Conservation (phyloP, 345 rosid genomes). For the Cardamine occulta region DNA sequence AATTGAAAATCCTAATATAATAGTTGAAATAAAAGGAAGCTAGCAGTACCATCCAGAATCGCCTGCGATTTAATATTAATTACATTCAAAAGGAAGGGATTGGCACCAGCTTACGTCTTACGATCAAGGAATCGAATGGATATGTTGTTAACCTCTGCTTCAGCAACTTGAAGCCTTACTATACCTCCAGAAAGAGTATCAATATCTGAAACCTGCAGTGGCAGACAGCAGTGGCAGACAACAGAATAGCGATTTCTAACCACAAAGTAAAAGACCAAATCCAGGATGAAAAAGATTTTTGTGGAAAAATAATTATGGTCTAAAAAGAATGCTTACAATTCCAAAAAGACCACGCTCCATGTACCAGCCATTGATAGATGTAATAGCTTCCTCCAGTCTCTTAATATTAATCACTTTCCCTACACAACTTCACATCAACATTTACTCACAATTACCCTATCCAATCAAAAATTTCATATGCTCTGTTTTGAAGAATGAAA, state of each 20-base stretch:
- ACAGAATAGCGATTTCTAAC: constrained; percentile 7
- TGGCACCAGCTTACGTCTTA: constrained; percentile 70
- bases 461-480: constrained; percentile 26
- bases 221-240: constrained; percentile 12
- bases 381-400: constrained; percentile 85
- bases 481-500: constrained; percentile 1
- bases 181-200: constrained; percentile 96
- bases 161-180: constrained; percentile 84
- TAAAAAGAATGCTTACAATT: constrained; percentile 55
- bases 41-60: constrained; percentile 5
- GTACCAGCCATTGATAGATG: constrained; percentile 92
- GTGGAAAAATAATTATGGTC: neutral
- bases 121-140: constrained; percentile 87
- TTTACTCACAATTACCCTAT: constrained; percentile 51
- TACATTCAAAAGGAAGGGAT: constrained; percentile 19
- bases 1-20: constrained; percentile 13
- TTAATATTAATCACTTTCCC: constrained; percentile 89
- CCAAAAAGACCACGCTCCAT: constrained; percentile 96
- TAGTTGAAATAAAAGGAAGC: constrained; percentile 5
- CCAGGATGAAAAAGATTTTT: neutral
- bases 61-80: neutral
- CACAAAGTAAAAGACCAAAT: neutral
- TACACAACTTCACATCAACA: constrained; percentile 79
- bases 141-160: constrained; percentile 91
- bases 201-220: constrained; percentile 72